phyloP scores from a whole-genome alignment of 139 green algal species.

The Chlorella sp. region DNA sequence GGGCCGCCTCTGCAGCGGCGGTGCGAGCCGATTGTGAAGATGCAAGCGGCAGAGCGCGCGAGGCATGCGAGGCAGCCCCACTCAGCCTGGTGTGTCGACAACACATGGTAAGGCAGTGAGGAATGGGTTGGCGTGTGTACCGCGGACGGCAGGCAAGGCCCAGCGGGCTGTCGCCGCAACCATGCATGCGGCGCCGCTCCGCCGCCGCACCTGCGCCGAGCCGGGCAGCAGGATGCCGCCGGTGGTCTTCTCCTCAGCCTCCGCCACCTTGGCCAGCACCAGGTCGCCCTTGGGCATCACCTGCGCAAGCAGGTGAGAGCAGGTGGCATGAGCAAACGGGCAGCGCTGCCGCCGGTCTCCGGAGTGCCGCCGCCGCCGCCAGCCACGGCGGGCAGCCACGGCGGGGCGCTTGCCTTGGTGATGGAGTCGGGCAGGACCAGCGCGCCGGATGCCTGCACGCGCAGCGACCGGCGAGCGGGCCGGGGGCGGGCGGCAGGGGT shows the following conservation, averaged over 20 bases:
- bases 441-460: constrained; percentile 2
- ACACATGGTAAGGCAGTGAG: no score
- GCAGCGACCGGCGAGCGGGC: not conserved
- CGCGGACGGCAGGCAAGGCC: no score
- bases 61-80: no score
- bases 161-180: not conserved
- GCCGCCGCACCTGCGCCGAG: constrained; percentile 68
- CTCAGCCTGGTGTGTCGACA: no score
- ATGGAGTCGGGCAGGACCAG: constrained; percentile 10
- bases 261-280: constrained; percentile 89
- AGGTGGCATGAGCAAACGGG: not conserved
- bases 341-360: not conserved
- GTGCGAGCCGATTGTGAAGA: no score
- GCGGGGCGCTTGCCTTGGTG: constrained; percentile 17
- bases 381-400: not conserved
- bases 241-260: constrained; percentile 78
- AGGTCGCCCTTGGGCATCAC: constrained; percentile 90
- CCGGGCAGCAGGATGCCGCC: constrained; percentile 92
- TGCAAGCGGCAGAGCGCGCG: no score
- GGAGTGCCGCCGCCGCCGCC: not conserved
- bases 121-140: no score
- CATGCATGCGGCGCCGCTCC: not conserved
- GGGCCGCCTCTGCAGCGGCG: not conserved
- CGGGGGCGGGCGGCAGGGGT: no score
- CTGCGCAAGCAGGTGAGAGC: constrained; percentile 25